These are phyloP conservation scores for Aspergillus indologenus DNA, from an alignment of 495 filamentous ascomycete species.

Conservation along the genomic window DNA sequence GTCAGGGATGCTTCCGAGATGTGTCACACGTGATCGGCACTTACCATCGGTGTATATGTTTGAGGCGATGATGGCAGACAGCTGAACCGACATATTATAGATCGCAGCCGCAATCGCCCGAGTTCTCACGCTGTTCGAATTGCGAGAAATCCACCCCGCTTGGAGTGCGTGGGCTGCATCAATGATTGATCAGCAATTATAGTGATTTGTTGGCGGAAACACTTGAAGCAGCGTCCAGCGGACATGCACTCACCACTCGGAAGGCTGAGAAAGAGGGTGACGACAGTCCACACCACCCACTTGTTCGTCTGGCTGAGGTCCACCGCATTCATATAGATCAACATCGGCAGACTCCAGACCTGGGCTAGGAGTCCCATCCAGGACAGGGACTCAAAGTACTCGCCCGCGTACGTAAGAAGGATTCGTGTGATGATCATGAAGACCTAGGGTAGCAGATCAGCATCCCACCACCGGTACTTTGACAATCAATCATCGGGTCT, in stretches of 20 bases:
- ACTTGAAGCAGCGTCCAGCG: conserved; percentile 7
- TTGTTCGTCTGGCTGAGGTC: conserved; percentile 42
- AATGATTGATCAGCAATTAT: conserved; percentile 29
- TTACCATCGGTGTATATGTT: conserved; percentile 55
- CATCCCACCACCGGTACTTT: no score
- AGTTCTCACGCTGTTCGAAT: conserved; percentile 55
- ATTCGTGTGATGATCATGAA: conserved; percentile 42
- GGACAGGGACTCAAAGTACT: conserved; percentile 49
- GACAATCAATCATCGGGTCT: not conserved
- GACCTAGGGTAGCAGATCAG: conserved; percentile 25
- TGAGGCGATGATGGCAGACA: conserved; percentile 49
- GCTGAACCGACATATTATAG: conserved; percentile 53
- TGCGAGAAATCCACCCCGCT: conserved; percentile 44
- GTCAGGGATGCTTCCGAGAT: no score
- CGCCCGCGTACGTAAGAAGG: conserved; percentile 46
- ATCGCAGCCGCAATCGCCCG: conserved; percentile 55
- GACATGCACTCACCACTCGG: conserved; percentile 46
- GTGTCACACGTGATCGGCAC: conserved; percentile 19
- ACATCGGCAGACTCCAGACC: conserved; percentile 54
- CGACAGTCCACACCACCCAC: conserved; percentile 56
- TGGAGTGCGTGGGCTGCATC: conserved; percentile 34
- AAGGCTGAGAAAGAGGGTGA: conserved; percentile 55
- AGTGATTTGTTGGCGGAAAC: no score
- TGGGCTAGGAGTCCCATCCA: conserved; percentile 44
- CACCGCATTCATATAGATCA: conserved; percentile 51